phyloP scores from a whole-genome alignment of 2,329 filamentous ascomycete genomes.

The Alternaria postmessia region DNA sequence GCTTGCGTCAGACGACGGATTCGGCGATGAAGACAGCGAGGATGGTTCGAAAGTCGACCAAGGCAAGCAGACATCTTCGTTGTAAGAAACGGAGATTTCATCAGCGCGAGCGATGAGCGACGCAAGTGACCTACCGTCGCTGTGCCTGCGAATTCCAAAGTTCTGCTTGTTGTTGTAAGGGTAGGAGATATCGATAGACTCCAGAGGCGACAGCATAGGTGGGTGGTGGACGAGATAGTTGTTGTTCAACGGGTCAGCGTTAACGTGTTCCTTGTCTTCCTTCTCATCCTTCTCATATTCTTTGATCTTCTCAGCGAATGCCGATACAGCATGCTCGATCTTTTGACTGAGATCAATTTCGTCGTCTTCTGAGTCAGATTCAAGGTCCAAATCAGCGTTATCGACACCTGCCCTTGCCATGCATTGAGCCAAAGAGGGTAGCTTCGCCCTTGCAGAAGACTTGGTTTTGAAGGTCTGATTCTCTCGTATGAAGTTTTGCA shows the following conservation, averaged over 20 bases:
- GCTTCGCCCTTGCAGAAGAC: background rate
- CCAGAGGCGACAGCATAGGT: background rate
- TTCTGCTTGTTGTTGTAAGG: background rate
- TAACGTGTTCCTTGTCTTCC: background rate
- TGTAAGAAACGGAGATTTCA: background rate
- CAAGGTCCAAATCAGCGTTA: constrained; percentile 4
- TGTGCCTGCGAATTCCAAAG: background rate
- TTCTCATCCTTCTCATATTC: background rate
- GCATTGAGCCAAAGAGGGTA: constrained; percentile 6
- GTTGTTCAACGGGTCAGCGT: background rate
- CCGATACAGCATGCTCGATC: background rate
- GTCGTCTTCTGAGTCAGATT: background rate
- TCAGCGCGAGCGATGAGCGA: background rate
- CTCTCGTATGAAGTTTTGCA: background rate
- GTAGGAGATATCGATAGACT: background rate
- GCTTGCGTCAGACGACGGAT: background rate
- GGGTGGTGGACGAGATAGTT: background rate
- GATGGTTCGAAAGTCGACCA: background rate
- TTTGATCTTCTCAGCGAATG: background rate
- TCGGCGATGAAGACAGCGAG: background rate
- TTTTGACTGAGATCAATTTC: background rate
- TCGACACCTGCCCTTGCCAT: constrained; percentile 10
- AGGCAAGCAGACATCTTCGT: background rate
- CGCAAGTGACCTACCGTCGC: constrained; percentile 1
- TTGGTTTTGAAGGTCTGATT: background rate